Evolutionary conservation across 2,329 filamentous ascomycete species (phyloP), one percentile per base, ranked within the genome.

Genomic region (Monilinia vaccinii-corymbosi): DNA sequence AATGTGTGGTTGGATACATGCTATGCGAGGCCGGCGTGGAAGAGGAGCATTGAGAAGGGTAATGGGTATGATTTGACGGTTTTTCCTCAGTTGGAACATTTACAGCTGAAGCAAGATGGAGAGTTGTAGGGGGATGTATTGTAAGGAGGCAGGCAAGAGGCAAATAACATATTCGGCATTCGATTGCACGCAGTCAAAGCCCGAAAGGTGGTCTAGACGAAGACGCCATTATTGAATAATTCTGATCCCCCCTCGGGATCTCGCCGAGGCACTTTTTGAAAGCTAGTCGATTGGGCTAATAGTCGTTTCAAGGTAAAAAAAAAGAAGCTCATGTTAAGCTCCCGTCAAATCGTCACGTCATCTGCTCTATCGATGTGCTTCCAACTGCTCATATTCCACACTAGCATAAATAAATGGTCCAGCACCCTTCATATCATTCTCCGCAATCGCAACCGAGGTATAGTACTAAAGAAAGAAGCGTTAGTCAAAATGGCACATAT

Each of bases 1-100:
- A 60, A 64, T 60, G 64, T 31, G 18, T 74, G 72, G 73, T 60
- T 69, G 60, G 61, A 64, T 52, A 71, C 64, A 51, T 60, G 70
- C 18, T 67, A 67, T 58, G 64, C 45, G 7, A 66, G 69, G 44
- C 63, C 62, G 4, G 69, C 68, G 11, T 73, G 65, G 59, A 67
- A 68, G 62, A 65, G 63, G 51, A 65, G 64, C 11, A 44, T 71
- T 23, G 65, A 66, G 42, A 73, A 71, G 61, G 69, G 68, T 7
- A 68, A 69, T 56, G 65, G 66, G 11, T 72, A 71, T 63, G 69
- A 73, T 64, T 58, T 72, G 59, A 60, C 38, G 40, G 18, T 42
- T 14, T 66, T 66, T 25, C 64, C 66, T 1, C 42, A 48, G 16
- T 9, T 3, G 10, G 21, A 21, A 18, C 53, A 56, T 48, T 28